Conservation (phyloP, 2,329 filamentous ascomycete species). For the Pseudocercospora eumusae region DNA sequence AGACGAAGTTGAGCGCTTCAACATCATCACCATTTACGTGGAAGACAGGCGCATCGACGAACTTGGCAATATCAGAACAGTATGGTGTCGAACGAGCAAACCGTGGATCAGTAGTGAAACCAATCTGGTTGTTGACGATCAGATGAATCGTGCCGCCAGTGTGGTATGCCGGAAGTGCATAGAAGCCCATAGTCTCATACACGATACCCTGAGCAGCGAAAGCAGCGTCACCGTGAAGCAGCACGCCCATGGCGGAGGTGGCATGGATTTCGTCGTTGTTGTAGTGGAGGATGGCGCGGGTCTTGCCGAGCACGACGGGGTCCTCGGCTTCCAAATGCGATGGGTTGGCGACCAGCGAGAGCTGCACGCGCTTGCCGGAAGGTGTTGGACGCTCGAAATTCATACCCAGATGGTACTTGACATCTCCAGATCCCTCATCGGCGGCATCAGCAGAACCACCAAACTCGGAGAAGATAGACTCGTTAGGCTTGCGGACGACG, state of each 20-base stretch:
- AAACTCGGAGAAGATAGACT: conserved; percentile 99
- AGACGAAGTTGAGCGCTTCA: conserved; percentile 97
- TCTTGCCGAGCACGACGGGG: conserved; percentile 95
- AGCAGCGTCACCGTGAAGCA: conserved; percentile 95
- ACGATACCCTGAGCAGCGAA: conserved; percentile 96
- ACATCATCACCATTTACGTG: conserved; percentile 99
- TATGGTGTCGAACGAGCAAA: conserved; percentile 97
- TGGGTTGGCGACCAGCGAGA: conserved; percentile 96
- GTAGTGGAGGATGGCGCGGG: conserved; percentile 96
- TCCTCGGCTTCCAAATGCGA: conserved; percentile 98
- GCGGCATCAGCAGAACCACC: conserved; percentile 81
- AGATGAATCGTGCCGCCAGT: conserved; percentile 97
- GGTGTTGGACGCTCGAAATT: conserved; percentile 99
- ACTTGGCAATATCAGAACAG: conserved; percentile 99
- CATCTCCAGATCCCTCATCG: conserved; percentile 95
- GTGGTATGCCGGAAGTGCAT: conserved; percentile 91
- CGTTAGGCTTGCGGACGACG: conserved; percentile 97
- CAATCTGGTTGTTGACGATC: conserved; percentile 99
- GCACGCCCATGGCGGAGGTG: conserved; percentile 87
- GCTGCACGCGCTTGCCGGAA: conserved; percentile 97
- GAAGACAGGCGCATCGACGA: conserved; percentile 97
- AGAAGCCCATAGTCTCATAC: conserved; percentile 98
- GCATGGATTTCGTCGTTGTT: conserved; percentile 94
- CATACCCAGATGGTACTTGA: conserved; percentile 99
- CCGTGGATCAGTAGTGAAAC: conserved; percentile 97